Percentiles rank a stretch among this genome's conserved stretches.
These are phyloP conservation scores for Podospora tetraspora DNA, from an alignment of 495 filamentous ascomycete species.

Conservation along the genomic window DNA sequence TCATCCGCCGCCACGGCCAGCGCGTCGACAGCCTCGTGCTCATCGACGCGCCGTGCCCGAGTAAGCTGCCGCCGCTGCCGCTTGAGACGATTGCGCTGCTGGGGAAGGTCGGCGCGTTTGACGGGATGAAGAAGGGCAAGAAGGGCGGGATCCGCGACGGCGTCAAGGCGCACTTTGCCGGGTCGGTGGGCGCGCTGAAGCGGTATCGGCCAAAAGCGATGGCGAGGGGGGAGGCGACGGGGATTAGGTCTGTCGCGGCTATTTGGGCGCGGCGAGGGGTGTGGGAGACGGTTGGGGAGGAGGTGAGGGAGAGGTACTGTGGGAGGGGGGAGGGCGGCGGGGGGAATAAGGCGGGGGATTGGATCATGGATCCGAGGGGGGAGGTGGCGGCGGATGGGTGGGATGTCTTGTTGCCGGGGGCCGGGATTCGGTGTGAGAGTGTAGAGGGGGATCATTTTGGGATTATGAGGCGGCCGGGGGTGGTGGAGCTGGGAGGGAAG, in stretches of 20 bases:
- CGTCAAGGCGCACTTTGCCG: slow-evolving; percentile 64
- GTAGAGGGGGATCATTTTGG: slow-evolving; percentile 18
- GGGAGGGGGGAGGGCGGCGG: background rate
- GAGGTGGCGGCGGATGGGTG: slow-evolving; percentile 14
- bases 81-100: slow-evolving; percentile 61
- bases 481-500: slow-evolving; percentile 8
- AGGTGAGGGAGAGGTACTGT: background rate
- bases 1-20: slow-evolving; percentile 53
- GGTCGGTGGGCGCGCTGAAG: slow-evolving; percentile 59
- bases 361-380: slow-evolving; percentile 18
- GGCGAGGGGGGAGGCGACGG: background rate
- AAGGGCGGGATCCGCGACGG: slow-evolving; percentile 46
- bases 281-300: slow-evolving; percentile 19
- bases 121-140: slow-evolving; percentile 28
- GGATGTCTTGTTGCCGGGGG: slow-evolving; percentile 14
- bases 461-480: slow-evolving; percentile 16
- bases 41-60: slow-evolving; percentile 60
- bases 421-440: slow-evolving; percentile 8
- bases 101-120: slow-evolving; percentile 51
- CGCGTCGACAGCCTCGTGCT: slow-evolving; percentile 60
- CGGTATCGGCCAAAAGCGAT: slow-evolving; percentile 48
- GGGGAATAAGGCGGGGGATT: slow-evolving; percentile 18
- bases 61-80: slow-evolving; percentile 56
- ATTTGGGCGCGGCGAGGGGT: slow-evolving; percentile 17
- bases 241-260: slow-evolving; percentile 6